These are phyloP conservation scores for Chaetomium strumarium DNA, from an alignment of 2,329 filamentous ascomycete species.

Conservation along the genomic window DNA sequence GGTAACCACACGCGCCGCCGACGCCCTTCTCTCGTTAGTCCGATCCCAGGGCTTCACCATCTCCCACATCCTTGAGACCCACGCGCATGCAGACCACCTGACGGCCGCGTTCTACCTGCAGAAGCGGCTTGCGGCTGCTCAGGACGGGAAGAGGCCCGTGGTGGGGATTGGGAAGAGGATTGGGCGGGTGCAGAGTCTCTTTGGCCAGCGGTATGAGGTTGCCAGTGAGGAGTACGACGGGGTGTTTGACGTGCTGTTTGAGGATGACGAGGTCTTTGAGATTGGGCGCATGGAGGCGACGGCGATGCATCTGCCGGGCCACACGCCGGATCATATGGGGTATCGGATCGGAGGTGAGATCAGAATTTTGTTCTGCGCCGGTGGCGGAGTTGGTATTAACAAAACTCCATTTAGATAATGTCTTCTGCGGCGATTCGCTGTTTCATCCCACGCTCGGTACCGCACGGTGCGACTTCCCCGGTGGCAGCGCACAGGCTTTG, in stretches of 20 bases:
- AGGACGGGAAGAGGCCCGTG: conserved; percentile 32
- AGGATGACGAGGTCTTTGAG: conserved; percentile 47
- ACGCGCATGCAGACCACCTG: conserved; percentile 56
- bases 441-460: conserved; percentile 48
- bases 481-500: conserved; percentile 40
- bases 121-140: conserved; percentile 31
- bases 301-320: conserved; percentile 52
- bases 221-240: conserved; percentile 35
- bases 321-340: conserved; percentile 56
- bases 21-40: conserved; percentile 42
- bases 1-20: conserved; percentile 48
- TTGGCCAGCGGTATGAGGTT: conserved; percentile 45
- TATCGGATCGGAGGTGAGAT: conserved; percentile 48
- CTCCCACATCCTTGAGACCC: conserved; percentile 53
- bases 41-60: conserved; percentile 42
- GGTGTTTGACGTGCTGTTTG: conserved; percentile 48
- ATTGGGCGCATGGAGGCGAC: conserved; percentile 43
- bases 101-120: conserved; percentile 56
- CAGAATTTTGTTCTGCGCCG: not conserved
- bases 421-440: conserved; percentile 49
- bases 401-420: conserved; percentile 29
- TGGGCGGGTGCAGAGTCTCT: conserved; percentile 42
- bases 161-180: conserved; percentile 55
- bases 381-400: not conserved
- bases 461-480: conserved; percentile 51